Evolutionary conservation across 441 rosid genomes (phyloP), one percentile per base, ranked within the genome.

Genomic region (Brassica hybrid): DNA sequence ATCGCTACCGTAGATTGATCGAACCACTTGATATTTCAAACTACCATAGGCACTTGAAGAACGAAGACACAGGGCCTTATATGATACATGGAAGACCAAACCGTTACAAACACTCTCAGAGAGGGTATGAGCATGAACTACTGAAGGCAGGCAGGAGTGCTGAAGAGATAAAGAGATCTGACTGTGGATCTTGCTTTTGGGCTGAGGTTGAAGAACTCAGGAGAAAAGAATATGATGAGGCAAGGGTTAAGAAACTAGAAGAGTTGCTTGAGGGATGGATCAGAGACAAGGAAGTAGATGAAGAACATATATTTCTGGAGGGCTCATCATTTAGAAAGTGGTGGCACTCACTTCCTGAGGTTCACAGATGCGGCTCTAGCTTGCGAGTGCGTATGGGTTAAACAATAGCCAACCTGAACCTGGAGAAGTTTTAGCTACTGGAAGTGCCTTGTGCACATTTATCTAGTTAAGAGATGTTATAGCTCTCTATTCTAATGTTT

Each of bases 1-100:
- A 90, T n/a, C 54, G 43, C 11, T 92, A 82, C 79, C 86, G 92
- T 4, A 84, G 78, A 77, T 73, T 85, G 13, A 84, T 85, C 5
- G 98, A 94, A 77, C 98, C 97, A 11, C 78, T 92, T 34, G 98
- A 94, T 67, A 85, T 94, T 1, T 86, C 96, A 21, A 92, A 92
- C 79, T 94, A 92, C 84, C 85, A 94, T 56, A 58, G 95, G 7
- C 94, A 87, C 76, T 34, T 78, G 19, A 92, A 87, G 85, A 87
- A 88, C 32, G 97, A 88, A 84, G 92, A 91, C 79, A 90, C 98
- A 0, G 97, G 97, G 52, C 84, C 97, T 2, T 92, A 94, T 43
- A 79, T 87, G 89, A 21, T 0, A 0, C 84, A 38, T 34, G 95
- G 91, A 74, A 86, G 98, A 79, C 97, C 98, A 34, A 91, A 36